Conservation (phyloP, 1,284 basidiomycete genomes). For the Ganoderma resinaceum region DNA sequence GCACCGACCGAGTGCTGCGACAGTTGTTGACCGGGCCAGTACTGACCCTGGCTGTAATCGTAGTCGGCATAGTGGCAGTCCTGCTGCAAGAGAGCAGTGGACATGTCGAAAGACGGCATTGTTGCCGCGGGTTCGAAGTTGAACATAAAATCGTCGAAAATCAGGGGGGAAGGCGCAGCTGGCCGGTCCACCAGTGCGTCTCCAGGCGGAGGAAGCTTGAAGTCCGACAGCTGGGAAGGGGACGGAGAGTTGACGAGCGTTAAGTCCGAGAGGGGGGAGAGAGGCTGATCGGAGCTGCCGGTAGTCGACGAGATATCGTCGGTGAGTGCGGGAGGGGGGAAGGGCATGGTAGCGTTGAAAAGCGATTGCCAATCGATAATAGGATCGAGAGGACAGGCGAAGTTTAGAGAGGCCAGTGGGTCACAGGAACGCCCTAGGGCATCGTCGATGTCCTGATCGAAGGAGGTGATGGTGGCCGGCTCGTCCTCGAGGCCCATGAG, state of each 20-base stretch:
- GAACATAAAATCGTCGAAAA: not conserved
- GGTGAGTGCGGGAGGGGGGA: conserved; percentile 1
- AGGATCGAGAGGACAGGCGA: not conserved
- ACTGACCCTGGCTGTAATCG: not conserved
- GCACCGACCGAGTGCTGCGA: conserved; percentile 14
- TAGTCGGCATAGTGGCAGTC: not conserved
- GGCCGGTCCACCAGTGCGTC: not conserved
- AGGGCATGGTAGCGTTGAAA: not conserved
- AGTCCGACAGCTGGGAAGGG: not conserved
- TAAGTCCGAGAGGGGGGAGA: not conserved
- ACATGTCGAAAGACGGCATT: not conserved
- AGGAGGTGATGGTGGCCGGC: not conserved
- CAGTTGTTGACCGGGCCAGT: conserved; percentile 7
- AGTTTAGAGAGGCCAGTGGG: not conserved
- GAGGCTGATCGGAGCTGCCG: not conserved
- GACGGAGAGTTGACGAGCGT: not conserved
- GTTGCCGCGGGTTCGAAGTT: not conserved
- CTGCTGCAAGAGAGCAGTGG: not conserved
- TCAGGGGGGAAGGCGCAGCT: not conserved
- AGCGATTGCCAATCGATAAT: conserved; percentile 5
- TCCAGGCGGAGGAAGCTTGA: not conserved
- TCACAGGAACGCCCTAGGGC: not conserved
- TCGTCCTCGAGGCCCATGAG: conserved; percentile 6
- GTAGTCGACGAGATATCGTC: not conserved
- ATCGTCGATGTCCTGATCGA: conserved; percentile 9